Evolutionary conservation across 1,139 yeast genomes (phyloP), one percentile per base, ranked within the genome.

Genomic region (Casaregolazyma suthepensis): DNA sequence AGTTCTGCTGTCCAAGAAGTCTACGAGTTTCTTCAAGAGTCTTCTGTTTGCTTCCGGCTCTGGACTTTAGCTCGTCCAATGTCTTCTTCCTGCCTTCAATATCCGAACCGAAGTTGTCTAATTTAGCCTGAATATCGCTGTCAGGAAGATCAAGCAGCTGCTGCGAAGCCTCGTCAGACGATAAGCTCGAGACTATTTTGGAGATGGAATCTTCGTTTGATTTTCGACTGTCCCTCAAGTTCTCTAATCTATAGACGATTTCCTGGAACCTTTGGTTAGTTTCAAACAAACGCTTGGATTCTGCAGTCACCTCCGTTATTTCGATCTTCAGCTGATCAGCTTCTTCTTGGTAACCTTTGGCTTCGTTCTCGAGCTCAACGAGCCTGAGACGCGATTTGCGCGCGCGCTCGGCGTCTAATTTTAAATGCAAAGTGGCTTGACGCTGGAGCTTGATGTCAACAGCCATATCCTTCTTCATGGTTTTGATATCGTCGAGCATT

Each of bases 231-330:
- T 64, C 63, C 56, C 74, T 74, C 54, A 78, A 78, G 56, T 81
- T 82, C 45, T 86, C 89, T 31, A 82, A 69, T 59, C 80, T 81
- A 43, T 86, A 82, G 29, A 89, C 67, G 1, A 83, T 81, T 56
- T 81, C 77, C 66, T 90, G 96, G 63, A 87, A 90, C 56, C 83
- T 85, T 67, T 89, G 96, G 65, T 89, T 87, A 1, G 89, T 78
- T 47, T 81, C 81, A 68, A 90, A 89, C 6, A 91, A 71, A 12
- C 68, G 68, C 50, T 86, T 85, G 1, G 90, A 79, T 58, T 85
- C 80, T 31, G 70, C 68, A 35, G 85, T 84, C 3, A 83, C 75
- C 3, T 67, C 65, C 15, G 77, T 77, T 54, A 91, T 77, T 53
- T 80, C 71, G 18, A 59, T 56, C 43, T 82, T 79, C 12, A 86